Evolutionary conservation across 164 flowering plant genomes (phyloP), one percentile per base, ranked within the genome.

Genomic region (Aristolochia californica): DNA sequence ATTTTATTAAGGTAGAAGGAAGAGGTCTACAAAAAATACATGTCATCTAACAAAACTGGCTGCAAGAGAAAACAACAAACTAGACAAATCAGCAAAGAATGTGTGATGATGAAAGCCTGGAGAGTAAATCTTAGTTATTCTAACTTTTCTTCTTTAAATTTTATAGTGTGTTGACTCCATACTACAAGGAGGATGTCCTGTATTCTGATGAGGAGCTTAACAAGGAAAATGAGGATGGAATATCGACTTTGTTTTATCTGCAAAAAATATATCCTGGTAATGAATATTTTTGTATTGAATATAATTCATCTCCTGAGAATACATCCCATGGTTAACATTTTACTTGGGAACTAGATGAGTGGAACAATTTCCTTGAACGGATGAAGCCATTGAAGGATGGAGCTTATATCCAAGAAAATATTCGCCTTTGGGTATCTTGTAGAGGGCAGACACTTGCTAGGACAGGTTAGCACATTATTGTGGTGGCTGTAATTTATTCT

Each of bases 161-260:
- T 27, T 15, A 5, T 58, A 62, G 99, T 77, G 96, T 93, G 66
- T 75, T 93, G 81, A 93, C 97, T 66, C 99, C 99, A 50, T 94
- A 90, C 63, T 89, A 75, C 78, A 90, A 75, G 52, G 99, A 94
- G 75, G 86, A 86, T 21, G 96, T 94, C 64, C 87, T 87, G 38
- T 94, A 84, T 71, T 81, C 97, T 3, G 78, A 69, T 62, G 95
- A 84, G 0, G 97, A 90, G 64, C 85, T 94, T 30, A 61, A 80
- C 55, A 68, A 71, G 74, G 91, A 86, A 79, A 94, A 94, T 73
- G 99, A 94, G 68, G 97, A 94, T 79, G 99, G 99, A 44, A 88
- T 94, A 67, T 69, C 97, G 40, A 80, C 63, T 61, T 70, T 90
- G 69, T 93, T 93, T 75, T 93, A 93, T 74, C 81, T 93, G 18